Evolutionary conservation across 495 filamentous ascomycete species (phyloP).

Genomic region (Wilcoxina mikolae): DNA sequence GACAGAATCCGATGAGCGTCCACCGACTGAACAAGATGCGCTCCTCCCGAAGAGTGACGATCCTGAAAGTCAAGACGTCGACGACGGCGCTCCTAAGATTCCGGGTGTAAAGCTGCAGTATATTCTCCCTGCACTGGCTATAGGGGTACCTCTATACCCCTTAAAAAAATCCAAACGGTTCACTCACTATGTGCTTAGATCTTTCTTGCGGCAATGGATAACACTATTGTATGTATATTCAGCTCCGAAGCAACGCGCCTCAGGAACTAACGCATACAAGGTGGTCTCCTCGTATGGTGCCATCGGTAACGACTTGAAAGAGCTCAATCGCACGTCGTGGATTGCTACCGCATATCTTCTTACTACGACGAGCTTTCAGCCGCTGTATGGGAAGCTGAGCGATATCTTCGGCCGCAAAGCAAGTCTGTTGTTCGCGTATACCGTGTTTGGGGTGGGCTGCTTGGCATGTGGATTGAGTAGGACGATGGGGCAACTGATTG

Average conservation of each 20-base stretch:
- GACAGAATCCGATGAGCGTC: neutral
- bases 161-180: neutral
- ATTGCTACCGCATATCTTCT: slow-evolving; percentile 73
- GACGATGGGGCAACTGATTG: slow-evolving; percentile 55
- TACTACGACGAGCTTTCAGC: slow-evolving; percentile 65
- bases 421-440: slow-evolving; percentile 57
- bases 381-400: slow-evolving; percentile 59
- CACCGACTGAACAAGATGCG: neutral
- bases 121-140: slow-evolving; percentile 42
- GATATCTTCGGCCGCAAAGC: slow-evolving; percentile 77
- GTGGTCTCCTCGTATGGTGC: slow-evolving; percentile 61
- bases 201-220: slow-evolving; percentile 61
- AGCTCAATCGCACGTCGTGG: slow-evolving; percentile 68
- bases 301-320: slow-evolving; percentile 67
- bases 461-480: slow-evolving; percentile 56
- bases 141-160: slow-evolving; percentile 38
- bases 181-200: slow-evolving; percentile 33
- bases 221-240: slow-evolving; percentile 44
- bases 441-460: slow-evolving; percentile 58
- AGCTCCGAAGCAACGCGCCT: neutral
- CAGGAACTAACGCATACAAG: neutral
- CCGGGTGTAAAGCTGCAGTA: slow-evolving; percentile 34
- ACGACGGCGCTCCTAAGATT: slow-evolving; percentile 8
- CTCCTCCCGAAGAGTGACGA: neutral
- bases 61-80: neutral